Evolutionary conservation across 768 basidiomycete species (phyloP), one percentile per base, ranked within the genome.

Genomic region (Fibroporia radiculosa): DNA sequence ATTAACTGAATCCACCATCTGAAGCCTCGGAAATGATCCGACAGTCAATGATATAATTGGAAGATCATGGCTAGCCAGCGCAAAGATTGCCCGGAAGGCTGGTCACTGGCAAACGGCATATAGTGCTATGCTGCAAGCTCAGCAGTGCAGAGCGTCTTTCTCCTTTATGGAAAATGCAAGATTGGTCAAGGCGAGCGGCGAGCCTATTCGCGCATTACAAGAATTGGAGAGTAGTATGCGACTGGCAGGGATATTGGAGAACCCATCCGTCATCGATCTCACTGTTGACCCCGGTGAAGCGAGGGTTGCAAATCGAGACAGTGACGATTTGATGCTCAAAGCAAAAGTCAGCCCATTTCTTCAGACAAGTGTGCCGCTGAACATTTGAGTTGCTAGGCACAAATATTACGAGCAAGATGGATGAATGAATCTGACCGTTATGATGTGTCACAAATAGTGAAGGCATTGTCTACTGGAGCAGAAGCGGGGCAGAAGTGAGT

Each of bases 51-150:
- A 65, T 12, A 82, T 85, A 53, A 81, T 93, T 28, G 85, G 91
- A 3, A 74, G 75, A 37, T 82, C 90, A 1, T 99, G 96, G 96
- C 73, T 98, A 11, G 71, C 78, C 22, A 97, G 85, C 48, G 85
- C 93, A n/a, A 97, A 93, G 61, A 92, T 93, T 45, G 96, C 96
- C 26, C 72, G 96, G 26, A 99, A 97, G 60, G 88, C 93, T 3
- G 86, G 90, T 0, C 93, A 98, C 60, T 83, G 80, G 72, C 95
- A 97, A 66, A 97, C 95, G 0, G 92, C 96, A 2, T 99, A 98
- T 60, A 96, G 89, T 56, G 93, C 96, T 5, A 79, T 87, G 51
- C 73, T 99, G 0, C 96, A 99, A 64, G 91, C 93, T 0, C 77
- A 82, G 45, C 82, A 89, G 56, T 72, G 70, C 50, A 72, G 78